A percentile compares a stretch with the other conserved stretches of the same genome.
These are phyloP conservation scores for Bolboschoenus planiculmis DNA, from an alignment of 176 grass and related monocot species.

Conservation along the genomic window DNA sequence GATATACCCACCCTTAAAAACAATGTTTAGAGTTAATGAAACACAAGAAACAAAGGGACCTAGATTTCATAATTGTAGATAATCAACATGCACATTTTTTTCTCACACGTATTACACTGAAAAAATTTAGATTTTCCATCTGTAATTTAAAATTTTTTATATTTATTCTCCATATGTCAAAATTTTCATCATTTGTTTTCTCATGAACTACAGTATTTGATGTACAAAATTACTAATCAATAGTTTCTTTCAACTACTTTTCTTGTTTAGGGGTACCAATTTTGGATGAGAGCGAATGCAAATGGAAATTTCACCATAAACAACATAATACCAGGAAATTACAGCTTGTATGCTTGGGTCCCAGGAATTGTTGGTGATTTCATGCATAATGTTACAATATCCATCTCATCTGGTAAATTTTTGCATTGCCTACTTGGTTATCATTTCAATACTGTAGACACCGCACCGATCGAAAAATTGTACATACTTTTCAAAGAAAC, in stretches of 20 bases:
- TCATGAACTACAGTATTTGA: not conserved
- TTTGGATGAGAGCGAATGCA: slow-evolving; percentile 37
- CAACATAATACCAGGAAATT: slow-evolving; percentile 41
- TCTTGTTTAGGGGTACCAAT: slow-evolving; percentile 14
- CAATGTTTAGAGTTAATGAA: not conserved
- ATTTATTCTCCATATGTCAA: not conserved
- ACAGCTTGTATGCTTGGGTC: slow-evolving; percentile 70
- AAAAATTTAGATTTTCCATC: not conserved
- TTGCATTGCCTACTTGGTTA: not conserved
- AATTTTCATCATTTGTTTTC: not conserved
- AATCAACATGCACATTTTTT: not conserved
- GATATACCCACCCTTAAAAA: too few species aligned
- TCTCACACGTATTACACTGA: not conserved
- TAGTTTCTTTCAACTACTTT: not conserved
- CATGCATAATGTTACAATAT: slow-evolving; percentile 29
- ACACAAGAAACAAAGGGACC: not conserved
- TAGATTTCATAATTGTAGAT: not conserved
- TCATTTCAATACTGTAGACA: not conserved
- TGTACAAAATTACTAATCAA: not conserved
- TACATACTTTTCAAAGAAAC: not conserved
- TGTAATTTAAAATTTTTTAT: not conserved
- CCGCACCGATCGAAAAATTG: not conserved
- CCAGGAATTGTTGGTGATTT: slow-evolving; percentile 60
- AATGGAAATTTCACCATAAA: slow-evolving; percentile 41
- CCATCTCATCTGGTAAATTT: slow-evolving; percentile 38